Conservation (phyloP, 1,284 basidiomycete genomes). For the Uromyces viciae-fabae region DNA sequence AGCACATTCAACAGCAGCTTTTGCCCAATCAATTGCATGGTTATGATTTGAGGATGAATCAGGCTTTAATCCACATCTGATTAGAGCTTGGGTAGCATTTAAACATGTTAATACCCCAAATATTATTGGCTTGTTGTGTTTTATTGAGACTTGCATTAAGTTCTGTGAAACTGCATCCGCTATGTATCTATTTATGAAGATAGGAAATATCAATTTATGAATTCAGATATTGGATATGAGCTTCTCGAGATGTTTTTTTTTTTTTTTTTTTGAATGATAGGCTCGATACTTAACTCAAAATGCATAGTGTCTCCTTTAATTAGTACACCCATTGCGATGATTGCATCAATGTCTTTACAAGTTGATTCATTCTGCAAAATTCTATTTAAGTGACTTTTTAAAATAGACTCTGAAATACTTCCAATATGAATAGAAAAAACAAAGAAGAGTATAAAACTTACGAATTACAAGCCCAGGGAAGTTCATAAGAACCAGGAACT, state of each 20-base stretch:
- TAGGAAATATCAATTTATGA: not conserved
- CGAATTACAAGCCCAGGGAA: slow-evolving; percentile 37
- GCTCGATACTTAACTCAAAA: slow-evolving; percentile 64
- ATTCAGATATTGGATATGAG: no score
- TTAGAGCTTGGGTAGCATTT: slow-evolving; percentile 88
- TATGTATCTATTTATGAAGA: slow-evolving; percentile 65
- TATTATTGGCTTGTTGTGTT: slow-evolving; percentile 89
- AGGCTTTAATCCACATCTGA: slow-evolving; percentile 67
- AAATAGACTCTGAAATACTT: not conserved
- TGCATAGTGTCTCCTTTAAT: slow-evolving; percentile 98
- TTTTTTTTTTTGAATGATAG: not conserved
- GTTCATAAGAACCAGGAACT: slow-evolving; percentile 32
- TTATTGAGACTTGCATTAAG: slow-evolving; percentile 88
- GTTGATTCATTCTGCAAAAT: slow-evolving; percentile 6
- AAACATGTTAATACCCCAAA: slow-evolving; percentile 93
- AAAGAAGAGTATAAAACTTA: not conserved
- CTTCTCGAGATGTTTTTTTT: not conserved
- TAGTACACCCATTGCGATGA: slow-evolving; percentile 93
- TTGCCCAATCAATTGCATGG: slow-evolving; percentile 37
- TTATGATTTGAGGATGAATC: slow-evolving; percentile 22
- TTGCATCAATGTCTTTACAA: slow-evolving; percentile 66
- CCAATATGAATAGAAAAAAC: not conserved
- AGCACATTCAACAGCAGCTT: slow-evolving; percentile 40
- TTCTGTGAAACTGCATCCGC: slow-evolving; percentile 85
- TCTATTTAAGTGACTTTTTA: no score